Conservation (phyloP, 2,329 filamentous ascomycete genomes). For the Phyllosticta citriasiana region DNA sequence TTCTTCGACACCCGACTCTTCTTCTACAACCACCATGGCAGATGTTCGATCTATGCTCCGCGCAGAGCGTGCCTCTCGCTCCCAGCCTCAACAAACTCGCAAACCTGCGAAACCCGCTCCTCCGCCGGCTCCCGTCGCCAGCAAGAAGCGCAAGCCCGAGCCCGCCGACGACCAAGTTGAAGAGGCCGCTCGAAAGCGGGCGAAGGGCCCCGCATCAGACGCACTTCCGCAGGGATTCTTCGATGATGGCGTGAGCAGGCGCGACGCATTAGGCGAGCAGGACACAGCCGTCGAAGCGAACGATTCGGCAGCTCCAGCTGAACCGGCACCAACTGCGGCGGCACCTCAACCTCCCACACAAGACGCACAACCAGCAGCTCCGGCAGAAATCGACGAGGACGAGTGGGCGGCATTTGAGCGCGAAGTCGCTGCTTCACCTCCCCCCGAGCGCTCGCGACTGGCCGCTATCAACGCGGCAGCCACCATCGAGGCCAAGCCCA, state of each 20-base stretch:
- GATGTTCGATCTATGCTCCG: slow-evolving; percentile 29
- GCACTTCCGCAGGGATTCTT: slow-evolving; percentile 27
- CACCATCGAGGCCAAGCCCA: slow-evolving; percentile 36
- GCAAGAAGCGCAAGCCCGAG: slow-evolving; percentile 27
- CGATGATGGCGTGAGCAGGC: slow-evolving; percentile 16
- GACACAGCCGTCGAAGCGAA: not conserved
- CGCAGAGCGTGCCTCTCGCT: slow-evolving; percentile 27
- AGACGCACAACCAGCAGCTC: slow-evolving; percentile 9
- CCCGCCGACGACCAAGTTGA: slow-evolving; percentile 21
- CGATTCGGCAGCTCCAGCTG: not conserved
- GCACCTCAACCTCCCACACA: slow-evolving; percentile 13
- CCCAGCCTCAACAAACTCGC: slow-evolving; percentile 17
- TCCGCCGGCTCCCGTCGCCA: slow-evolving; percentile 16
- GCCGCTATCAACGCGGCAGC: slow-evolving; percentile 23
- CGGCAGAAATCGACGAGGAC: slow-evolving; percentile 37
- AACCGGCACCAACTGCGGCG: not conserved
- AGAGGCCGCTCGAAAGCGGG: slow-evolving; percentile 23
- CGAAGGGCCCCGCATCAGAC: slow-evolving; percentile 12
- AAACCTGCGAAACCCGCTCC: slow-evolving; percentile 21
- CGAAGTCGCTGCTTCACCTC: slow-evolving; percentile 49
- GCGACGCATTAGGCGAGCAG: not conserved
- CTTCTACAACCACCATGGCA: slow-evolving; percentile 19
- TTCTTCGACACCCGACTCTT: not conserved
- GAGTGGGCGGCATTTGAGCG: slow-evolving; percentile 85
- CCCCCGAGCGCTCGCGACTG: slow-evolving; percentile 17